Percentiles rank a stretch among this genome's conserved stretches.
Conservation (phyloP, 306 rosid species). For the Fragaria iinumae region DNA sequence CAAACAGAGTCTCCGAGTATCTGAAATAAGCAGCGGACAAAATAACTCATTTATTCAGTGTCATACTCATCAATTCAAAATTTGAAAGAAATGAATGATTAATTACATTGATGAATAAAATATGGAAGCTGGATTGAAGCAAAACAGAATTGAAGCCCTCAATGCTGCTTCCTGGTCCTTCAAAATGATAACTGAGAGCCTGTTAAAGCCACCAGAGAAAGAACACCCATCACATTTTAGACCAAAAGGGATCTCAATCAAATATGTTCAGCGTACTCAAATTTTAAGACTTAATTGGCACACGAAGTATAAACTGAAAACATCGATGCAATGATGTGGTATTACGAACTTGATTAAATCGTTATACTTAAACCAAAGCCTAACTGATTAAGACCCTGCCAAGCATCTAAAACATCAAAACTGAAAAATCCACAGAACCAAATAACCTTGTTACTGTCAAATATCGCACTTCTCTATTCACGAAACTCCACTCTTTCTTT, state of each 20-base stretch:
- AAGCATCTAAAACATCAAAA: not conserved
- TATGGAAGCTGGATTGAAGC: slow-evolving; percentile 92
- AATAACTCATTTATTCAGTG: not conserved
- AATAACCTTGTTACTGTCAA: not conserved
- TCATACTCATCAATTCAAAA: not conserved
- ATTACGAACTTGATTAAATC: not conserved
- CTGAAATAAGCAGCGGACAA: slow-evolving; percentile 40
- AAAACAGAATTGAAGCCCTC: slow-evolving; percentile 79
- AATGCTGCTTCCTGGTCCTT: slow-evolving; percentile 58
- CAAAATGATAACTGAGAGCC: slow-evolving; percentile 65
- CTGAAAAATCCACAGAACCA: not conserved
- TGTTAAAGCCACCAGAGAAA: slow-evolving; percentile 29
- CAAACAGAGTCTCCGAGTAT: slow-evolving; percentile 78
- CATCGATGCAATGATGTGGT: not conserved
- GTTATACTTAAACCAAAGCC: not conserved
- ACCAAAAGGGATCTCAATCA: not conserved
- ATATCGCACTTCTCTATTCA: too few species aligned
- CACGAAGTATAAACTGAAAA: not conserved
- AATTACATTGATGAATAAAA: slow-evolving; percentile 81
- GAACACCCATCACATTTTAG: slow-evolving; percentile 28
- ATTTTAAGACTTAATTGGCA: not conserved
- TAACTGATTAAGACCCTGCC: not conserved
- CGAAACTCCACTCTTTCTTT: too few species aligned
- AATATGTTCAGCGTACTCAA: not conserved
- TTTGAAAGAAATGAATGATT: not conserved